A percentile compares a stretch with the other conserved stretches of the same genome.
Conservation (phyloP, 169 alveolate genomes). For the Plasmodium gaboni region DNA sequence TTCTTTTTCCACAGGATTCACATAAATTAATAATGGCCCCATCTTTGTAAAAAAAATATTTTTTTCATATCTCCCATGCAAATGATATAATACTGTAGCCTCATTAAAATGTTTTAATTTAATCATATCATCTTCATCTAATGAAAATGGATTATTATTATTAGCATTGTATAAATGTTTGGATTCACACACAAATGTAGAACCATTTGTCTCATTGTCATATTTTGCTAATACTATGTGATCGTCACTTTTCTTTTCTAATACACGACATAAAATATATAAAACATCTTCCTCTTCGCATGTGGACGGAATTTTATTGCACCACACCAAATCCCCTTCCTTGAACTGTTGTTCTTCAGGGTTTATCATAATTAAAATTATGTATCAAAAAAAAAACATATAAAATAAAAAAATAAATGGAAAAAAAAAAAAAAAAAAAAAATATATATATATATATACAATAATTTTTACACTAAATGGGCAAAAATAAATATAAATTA, state of each 20-base stretch:
- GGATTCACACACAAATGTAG: constrained; percentile 12
- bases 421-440: background rate
- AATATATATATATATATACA: background rate
- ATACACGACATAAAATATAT: constrained; percentile 41
- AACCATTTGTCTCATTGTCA: constrained; percentile 18
- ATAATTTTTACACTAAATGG: background rate
- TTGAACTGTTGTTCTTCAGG: constrained; percentile 20
- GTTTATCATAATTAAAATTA: background rate
- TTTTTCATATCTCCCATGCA: constrained; percentile 44
- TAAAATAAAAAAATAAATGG: background rate
- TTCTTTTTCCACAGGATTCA: constrained; percentile 18
- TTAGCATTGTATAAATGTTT: constrained; percentile 35
- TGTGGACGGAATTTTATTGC: constrained; percentile 22
- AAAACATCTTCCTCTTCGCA: constrained; percentile 2
- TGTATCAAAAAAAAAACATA: background rate
- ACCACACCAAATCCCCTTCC: constrained; percentile 72
- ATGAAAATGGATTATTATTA: constrained; percentile 9
- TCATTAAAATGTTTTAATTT: constrained; percentile 50
- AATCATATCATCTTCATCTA: constrained; percentile 56
- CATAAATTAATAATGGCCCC: constrained; percentile 65
- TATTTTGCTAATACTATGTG: constrained; percentile 22
- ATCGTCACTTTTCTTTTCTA: constrained; percentile 27
- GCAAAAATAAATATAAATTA: too few species aligned
- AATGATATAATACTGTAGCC: constrained; percentile 28
- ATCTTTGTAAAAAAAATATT: constrained; percentile 50